Evolutionary conservation across 768 basidiomycete species (phyloP), one percentile per base, ranked within the genome.

Genomic region (Suillus placidus): DNA sequence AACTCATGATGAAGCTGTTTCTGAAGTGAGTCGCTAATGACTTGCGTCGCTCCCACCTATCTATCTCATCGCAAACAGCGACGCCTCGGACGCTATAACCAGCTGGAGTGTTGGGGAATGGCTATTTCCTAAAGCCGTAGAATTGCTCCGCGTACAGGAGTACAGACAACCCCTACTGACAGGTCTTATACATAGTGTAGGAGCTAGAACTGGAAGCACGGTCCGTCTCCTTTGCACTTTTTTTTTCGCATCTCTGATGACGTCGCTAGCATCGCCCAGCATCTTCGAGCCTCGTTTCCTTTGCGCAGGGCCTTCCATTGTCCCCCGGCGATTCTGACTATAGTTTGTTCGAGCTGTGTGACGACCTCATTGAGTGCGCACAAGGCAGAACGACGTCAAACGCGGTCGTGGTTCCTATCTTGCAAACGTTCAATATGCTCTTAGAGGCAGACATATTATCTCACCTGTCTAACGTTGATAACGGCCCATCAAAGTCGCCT

Each of bases 181-280:
- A 12, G 94, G 94, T 14, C 73, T 97, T 8, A 82, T 95, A 14
- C 80, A 92, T 63, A 95, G 93, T 72, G 81, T 94, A 43, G 91
- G 90, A 42, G 93, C 92, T 74, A 91, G 88, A 77, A 94, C 94
- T 10, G 88, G 92, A 66, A 92, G 90, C 72, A 93, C 89, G 6
- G 96, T 97, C 73, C 78, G 91, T 78, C 40, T 20, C 55, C 10
- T 47, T 64, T 23, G 60, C 42, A 69, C 56, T 58, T 34, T 45
- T 58, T n/a, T n/a, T 20, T 35, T 61, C 62, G 10, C 66, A 47
- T 61, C 61, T 58, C 64, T 73, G 34, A 76, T 68, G 57, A 67
- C 47, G 57, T 51, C 66, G 66, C 52, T 69, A 93, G 92, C 90
- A 91, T 82, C 87, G 87, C 37, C 85, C 90, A 32, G 85, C 88